These are phyloP conservation scores for Barnettozyma botsteinii DNA, from an alignment of 805 yeast genomes.

Conservation along the genomic window DNA sequence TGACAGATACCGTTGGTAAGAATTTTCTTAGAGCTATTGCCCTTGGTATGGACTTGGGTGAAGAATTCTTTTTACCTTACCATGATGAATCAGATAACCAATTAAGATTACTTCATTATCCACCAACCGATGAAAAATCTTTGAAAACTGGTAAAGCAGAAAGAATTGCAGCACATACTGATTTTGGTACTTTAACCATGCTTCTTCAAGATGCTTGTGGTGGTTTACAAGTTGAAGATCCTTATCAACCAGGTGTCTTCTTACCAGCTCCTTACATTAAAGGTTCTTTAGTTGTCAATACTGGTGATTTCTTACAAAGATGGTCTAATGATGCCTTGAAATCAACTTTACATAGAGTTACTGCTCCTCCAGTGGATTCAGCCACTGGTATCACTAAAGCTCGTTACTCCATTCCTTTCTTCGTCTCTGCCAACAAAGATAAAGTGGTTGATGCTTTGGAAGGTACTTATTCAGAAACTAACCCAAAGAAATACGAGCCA, in stretches of 20 bases:
- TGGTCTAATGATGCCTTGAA: conserved; percentile 24
- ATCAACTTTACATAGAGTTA: conserved; percentile 24
- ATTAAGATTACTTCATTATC: conserved; percentile 22
- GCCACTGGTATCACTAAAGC: conserved; percentile 16
- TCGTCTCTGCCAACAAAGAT: conserved; percentile 23
- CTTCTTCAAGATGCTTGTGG: conserved; percentile 23
- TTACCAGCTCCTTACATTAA: conserved; percentile 18
- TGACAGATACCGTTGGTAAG: conserved; percentile 14
- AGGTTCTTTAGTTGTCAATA: conserved; percentile 21
- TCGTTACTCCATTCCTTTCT: conserved; percentile 27
- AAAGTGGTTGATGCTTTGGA: conserved; percentile 21
- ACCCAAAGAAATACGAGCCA: conserved; percentile 26
- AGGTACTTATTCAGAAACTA: conserved; percentile 18
- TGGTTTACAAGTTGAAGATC: conserved; percentile 23
- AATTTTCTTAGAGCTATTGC: conserved; percentile 21
- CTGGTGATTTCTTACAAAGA: conserved; percentile 22
- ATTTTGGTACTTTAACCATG: conserved; percentile 25
- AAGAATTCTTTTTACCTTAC: conserved; percentile 18
- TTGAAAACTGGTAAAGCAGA: conserved; percentile 20
- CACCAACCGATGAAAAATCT: conserved; percentile 18
- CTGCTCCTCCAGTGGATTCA: conserved; percentile 20
- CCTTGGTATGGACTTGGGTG: conserved; percentile 20
- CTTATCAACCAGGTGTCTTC: conserved; percentile 15
- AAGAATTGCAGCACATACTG: conserved; percentile 26
- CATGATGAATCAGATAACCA: conserved; percentile 23